Percentiles rank a stretch among this genome's conserved stretches.
Evolutionary conservation across 768 basidiomycete species (phyloP).

Genomic region (Lentinula lateritia): DNA sequence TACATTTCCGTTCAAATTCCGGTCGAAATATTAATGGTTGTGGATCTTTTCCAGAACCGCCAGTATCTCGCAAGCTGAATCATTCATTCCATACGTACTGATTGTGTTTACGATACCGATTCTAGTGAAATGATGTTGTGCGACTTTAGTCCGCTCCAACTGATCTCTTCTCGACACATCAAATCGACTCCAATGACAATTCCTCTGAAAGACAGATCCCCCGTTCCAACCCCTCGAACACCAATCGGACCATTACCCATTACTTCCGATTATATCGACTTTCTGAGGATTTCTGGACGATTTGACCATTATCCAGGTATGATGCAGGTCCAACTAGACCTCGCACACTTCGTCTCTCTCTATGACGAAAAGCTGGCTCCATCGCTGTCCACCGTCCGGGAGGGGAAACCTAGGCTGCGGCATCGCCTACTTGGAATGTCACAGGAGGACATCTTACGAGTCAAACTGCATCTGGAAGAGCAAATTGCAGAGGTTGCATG

Average conservation of each 20-base stretch:
- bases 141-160: slow-evolving; percentile 33
- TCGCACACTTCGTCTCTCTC: slow-evolving; percentile 33
- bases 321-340: slow-evolving; percentile 35
- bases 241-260: not conserved
- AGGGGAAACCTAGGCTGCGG: slow-evolving; percentile 23
- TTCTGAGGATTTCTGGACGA: slow-evolving; percentile 21
- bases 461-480: slow-evolving; percentile 20
- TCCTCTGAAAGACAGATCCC: too few relatives aligned
- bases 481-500: not conserved
- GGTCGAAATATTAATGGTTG: slow-evolving; percentile 13
- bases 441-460: slow-evolving; percentile 16
- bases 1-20: slow-evolving; percentile 27
- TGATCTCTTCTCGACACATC: slow-evolving; percentile 21
- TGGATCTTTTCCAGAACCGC: not conserved
- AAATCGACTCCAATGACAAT: too few relatives aligned
- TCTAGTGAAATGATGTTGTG: slow-evolving; percentile 43
- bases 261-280: not conserved
- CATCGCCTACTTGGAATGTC: slow-evolving; percentile 29
- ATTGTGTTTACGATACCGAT: not conserved
- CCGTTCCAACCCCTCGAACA: not conserved
- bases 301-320: slow-evolving; percentile 32
- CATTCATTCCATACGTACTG: too few relatives aligned
- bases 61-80: not conserved
- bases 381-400: slow-evolving; percentile 24
- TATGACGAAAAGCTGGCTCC: slow-evolving; percentile 34